Evolutionary conservation across 2,329 filamentous ascomycete species (phyloP), one percentile per base, ranked within the genome.

Genomic region (Monosporascus sp.): DNA sequence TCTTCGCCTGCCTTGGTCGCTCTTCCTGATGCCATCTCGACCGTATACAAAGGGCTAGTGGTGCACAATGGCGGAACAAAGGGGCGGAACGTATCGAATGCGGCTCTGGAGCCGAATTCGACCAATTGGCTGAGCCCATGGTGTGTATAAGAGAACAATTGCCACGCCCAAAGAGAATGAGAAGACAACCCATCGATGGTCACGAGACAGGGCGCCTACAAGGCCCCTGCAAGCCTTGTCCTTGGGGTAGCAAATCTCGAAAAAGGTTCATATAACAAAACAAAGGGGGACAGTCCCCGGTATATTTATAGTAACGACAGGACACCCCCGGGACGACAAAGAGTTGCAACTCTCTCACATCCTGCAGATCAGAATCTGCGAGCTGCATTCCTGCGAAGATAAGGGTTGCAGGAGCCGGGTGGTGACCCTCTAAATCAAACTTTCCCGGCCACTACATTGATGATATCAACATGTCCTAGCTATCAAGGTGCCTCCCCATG

Each of bases 81-180:
- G 64, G 45, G 41, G 20, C 18, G 5, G 24, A 28, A n/a, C 7
- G 46, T 18, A 55, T 61, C 58, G 56, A 54, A 62, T 50, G 53
- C 59, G 63, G 58, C 59, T 60, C 64, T 61, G 52, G 57, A 41
- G 51, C 56, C 58, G 52, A 52, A 60, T 59, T 55, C 51, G 59
- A 58, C 55, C 51, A 57, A 57, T 58, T 41, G 50, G 49, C 51
- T 49, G 37, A 56, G 51, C 57, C 31, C 64, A 63, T 63, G 49
- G 28, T 49, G 57, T 37, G 48, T 47, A n/a, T 24, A 38, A 14
- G 31, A 22, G 31, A 43, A 51, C 45, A 53, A 56, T 54, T 50
- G 51, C 41, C 58, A 53, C 50, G 20, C 28, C 44, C 37, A 9
- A 15, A 41, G 20, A 46, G 24, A 45, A 49, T 37, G 37, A 41